These are phyloP conservation scores for Trichosporon sp. DNA, from an alignment of 1,284 basidiomycete genomes.

Conservation along the genomic window DNA sequence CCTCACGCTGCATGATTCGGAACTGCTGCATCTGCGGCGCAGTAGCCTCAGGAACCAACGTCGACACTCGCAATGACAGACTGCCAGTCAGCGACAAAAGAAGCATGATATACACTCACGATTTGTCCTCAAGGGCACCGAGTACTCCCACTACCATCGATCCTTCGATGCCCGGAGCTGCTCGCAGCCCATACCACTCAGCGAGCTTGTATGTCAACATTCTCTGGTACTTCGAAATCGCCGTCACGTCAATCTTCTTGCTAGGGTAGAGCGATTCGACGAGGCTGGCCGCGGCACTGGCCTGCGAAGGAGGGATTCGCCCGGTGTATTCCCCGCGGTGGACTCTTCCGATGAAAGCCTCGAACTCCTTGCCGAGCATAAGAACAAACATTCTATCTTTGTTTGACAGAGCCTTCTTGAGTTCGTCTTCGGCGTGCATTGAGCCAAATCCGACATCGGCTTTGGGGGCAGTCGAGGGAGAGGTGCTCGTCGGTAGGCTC, in stretches of 20 bases:
- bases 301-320: constrained; percentile 9
- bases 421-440: constrained; percentile 36
- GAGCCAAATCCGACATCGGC: constrained; percentile 38
- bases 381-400: constrained; percentile 45
- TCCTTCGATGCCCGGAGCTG: constrained; percentile 20
- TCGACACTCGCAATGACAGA: constrained; percentile 16
- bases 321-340: constrained; percentile 17
- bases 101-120: constrained; percentile 21
- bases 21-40: constrained; percentile 32
- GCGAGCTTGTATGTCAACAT: constrained; percentile 48
- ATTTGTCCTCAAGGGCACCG: constrained; percentile 30
- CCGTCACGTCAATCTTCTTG: constrained; percentile 24
- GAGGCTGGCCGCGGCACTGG: constrained; percentile 8
- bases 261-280: constrained; percentile 22
- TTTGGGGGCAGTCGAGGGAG: constrained; percentile 12
- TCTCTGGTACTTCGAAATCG: constrained; percentile 40
- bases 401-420: constrained; percentile 31
- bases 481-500: constrained; percentile 10
- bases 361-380: constrained; percentile 40
- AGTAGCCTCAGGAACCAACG: constrained; percentile 18
- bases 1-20: constrained; percentile 40
- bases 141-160: constrained; percentile 36
- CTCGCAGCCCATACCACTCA: constrained; percentile 46
- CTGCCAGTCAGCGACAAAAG: constrained; percentile 22
- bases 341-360: constrained; percentile 34